Base-by-base conservation (phyloP, 257 asterid genomes). In the Coffea eugenioides region DNA sequence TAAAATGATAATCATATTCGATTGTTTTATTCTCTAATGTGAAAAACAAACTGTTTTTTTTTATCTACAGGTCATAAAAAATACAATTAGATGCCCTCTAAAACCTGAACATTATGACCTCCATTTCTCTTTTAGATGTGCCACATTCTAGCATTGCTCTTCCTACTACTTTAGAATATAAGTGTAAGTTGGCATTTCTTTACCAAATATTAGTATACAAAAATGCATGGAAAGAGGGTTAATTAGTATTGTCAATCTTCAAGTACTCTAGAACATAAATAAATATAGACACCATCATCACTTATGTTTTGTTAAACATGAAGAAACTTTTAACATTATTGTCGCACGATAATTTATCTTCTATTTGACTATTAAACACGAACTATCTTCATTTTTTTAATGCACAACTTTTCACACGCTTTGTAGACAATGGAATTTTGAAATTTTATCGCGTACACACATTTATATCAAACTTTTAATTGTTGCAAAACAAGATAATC, bases 101-200 rank as follows among this genome's bases (percentile, higher is more conserved):
- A 48, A 71, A 45, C 77, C 23, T 52, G 51, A 74, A 64, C 62
- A 71, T 34, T 54, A 73, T 80, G 43, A 82, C 69, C 59, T 83
- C 86, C 69, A 71, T 78, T 77, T 65, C n/a, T 13, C 77, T 57
- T 69, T 82, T 73, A 18, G 12, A 64, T 45, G 65, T 69, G 77
- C 66, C 65, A 77, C 70, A 65, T 80, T 69, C 69, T 76, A 80
- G 76, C 73, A 52, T 43, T 49, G 73, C 49, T 72, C n/a, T 73
- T 45, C 75, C 16, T 54, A 49, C 73, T 80, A 73, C 9, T 2
- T 70, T 23, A 10, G 3, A 8, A 23, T 77, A 77, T 70, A 76
- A 51, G 74, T 75, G 83, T 15, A 76, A 43, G 27, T 76, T 76
- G 77, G 83, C 81, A 75, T 66, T 82, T 79, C 78, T 76, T 86